Conservation (phyloP, 1,284 basidiomycete genomes). For the Naganishia sp. region DNA sequence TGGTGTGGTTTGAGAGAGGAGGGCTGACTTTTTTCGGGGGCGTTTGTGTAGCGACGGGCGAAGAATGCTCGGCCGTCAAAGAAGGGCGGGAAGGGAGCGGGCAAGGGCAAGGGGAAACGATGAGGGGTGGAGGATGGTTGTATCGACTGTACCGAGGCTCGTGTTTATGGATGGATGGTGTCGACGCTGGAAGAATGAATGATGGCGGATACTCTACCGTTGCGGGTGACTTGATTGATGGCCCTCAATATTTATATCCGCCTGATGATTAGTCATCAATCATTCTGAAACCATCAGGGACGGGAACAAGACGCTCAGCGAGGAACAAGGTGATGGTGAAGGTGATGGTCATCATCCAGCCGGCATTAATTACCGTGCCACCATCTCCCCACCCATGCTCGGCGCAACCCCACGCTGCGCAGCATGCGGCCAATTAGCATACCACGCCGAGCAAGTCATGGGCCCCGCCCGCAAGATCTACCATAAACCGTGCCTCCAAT, state of each 20-base stretch:
- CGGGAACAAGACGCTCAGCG: too few relatives aligned
- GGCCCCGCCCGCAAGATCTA: slow-evolving; percentile 54
- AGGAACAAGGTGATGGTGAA: too few relatives aligned
- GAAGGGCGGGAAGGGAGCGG: slow-evolving; percentile 35
- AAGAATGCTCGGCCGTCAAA: slow-evolving; percentile 70
- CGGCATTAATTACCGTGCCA: background rate
- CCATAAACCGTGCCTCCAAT: slow-evolving; percentile 56
- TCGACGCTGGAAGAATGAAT: too few relatives aligned
- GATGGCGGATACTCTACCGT: too few relatives aligned
- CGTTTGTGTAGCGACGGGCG: slow-evolving; percentile 45
- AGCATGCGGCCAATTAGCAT: slow-evolving; percentile 48
- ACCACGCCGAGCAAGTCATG: slow-evolving; percentile 53
- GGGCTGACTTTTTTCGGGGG: slow-evolving; percentile 10
- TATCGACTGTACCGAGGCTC: too few relatives aligned
- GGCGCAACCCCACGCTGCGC: slow-evolving; percentile 51
- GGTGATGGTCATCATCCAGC: too few relatives aligned
- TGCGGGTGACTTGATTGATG: too few relatives aligned
- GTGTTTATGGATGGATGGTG: too few relatives aligned
- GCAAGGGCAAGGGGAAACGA: slow-evolving; percentile 37
- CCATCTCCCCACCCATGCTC: slow-evolving; percentile 8
- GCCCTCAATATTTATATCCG: too few relatives aligned
- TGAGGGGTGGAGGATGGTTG: background rate
- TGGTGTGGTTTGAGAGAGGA: background rate
- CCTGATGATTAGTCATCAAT: too few relatives aligned
- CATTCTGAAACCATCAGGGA: too few relatives aligned